Conservation (phyloP, 208 protist species). For the Crithidia acanthocephali region DNA sequence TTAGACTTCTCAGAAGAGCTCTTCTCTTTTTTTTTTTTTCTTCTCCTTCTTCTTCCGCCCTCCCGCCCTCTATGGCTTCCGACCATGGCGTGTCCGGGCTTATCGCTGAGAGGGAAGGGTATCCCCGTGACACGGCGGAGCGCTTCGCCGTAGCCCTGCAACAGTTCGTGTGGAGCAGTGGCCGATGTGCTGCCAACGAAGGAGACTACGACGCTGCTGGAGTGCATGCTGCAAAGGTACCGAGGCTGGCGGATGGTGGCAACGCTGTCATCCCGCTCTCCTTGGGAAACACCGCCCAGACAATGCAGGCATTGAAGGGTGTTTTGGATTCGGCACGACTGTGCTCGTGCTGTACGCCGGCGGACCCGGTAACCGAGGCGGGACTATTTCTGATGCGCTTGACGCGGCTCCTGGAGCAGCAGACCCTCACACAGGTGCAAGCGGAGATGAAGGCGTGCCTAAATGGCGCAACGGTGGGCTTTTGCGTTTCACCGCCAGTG, state of each 20-base stretch:
- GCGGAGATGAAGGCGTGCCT: background rate
- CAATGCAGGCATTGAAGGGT: conserved; percentile 4
- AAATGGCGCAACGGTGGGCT: background rate
- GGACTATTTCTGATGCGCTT: conserved; percentile 41
- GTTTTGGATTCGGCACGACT: conserved; percentile 4
- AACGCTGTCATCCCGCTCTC: background rate
- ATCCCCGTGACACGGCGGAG: conserved; percentile 5
- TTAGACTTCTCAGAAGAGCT: too few relatives aligned
- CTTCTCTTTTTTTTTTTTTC: background rate
- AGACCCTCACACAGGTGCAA: conserved; percentile 21
- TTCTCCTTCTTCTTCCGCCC: too few relatives aligned
- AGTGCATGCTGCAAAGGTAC: background rate
- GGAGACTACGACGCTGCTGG: background rate
- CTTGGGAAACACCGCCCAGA: background rate
- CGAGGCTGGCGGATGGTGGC: background rate
- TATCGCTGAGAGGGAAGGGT: background rate
- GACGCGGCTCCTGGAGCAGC: conserved; percentile 37
- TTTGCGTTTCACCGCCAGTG: background rate
- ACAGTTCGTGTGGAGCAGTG: conserved; percentile 28
- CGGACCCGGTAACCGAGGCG: conserved; percentile 25
- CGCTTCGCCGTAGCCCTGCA: conserved; percentile 24
- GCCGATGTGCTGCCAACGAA: background rate
- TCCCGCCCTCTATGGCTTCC: background rate
- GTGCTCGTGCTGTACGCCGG: background rate
- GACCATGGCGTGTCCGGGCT: background rate